Conservation (phyloP, 1,284 basidiomycete genomes). For the Malassezia nana region DNA sequence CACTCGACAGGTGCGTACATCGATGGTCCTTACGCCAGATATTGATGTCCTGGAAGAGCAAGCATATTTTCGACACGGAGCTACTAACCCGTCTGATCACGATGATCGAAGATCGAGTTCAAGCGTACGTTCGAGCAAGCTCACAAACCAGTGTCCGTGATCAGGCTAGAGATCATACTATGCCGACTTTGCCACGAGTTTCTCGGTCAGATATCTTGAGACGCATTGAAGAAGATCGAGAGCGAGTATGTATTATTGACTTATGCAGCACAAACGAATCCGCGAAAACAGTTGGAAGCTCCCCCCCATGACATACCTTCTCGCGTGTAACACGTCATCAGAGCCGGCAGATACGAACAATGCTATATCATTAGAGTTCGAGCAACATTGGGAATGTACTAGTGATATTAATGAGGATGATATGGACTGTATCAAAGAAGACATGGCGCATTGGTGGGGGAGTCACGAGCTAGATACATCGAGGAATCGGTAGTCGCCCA, state of each 20-base stretch:
- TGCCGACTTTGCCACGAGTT: neutral
- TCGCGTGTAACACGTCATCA: neutral
- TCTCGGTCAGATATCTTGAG: conserved; percentile 60
- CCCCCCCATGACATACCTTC: conserved; percentile 52
- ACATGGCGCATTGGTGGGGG: conserved; percentile 24
- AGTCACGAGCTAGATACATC: neutral
- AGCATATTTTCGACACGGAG: conserved; percentile 11
- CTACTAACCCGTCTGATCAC: conserved; percentile 5
- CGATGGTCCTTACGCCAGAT: conserved; percentile 3
- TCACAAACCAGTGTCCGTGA: conserved; percentile 16
- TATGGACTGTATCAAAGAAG: conserved; percentile 19
- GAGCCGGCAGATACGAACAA: neutral
- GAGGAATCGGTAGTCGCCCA: no score
- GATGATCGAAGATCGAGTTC: conserved; percentile 4
- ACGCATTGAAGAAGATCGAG: conserved; percentile 59
- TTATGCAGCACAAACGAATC: conserved; percentile 66
- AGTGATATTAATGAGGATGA: conserved; percentile 33
- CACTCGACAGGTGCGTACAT: conserved; percentile 10
- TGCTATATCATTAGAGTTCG: conserved; percentile 24
- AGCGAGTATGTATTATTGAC: conserved; percentile 4
- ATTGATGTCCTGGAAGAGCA: conserved; percentile 19
- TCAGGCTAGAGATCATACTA: conserved; percentile 52
- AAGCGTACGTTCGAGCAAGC: conserved; percentile 3
- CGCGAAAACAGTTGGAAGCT: conserved; percentile 82
- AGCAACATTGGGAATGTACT: conserved; percentile 27